Evolutionary conservation across 2,329 filamentous ascomycete species (phyloP), one percentile per base, ranked within the genome.

Genomic region (Pseudogymnoascus sp.): DNA sequence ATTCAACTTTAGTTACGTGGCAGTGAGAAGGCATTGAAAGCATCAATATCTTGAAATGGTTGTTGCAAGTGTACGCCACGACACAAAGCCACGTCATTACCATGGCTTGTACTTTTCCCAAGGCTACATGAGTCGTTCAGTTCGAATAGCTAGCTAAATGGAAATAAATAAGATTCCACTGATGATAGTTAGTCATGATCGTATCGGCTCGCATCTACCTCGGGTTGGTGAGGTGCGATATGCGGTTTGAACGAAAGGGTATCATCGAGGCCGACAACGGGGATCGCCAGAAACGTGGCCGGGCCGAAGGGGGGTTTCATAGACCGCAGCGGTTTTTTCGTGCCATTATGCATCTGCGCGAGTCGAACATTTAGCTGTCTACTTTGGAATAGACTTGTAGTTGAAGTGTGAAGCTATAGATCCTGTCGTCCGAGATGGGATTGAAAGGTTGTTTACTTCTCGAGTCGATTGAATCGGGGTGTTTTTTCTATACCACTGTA

Each of bases 141-240:
- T 30, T n/a, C 25, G 2, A 3, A 33, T 54, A 33, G n/a, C 8
- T 25, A 25, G 8, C 20, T 43, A n/a, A 25, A n/a, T 43, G 9
- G 2, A 18, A 33, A 54, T 18, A 33, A 33, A 54, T 20, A 3
- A 54, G 30, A 20, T 6, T 2, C 25, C 2, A 14, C 18, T 9
- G 8, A 54, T 9, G 8, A 18, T 1, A 20, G 4, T 18, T 54
- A 18, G 47, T 18, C n/a, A 6, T 50, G 7, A 12, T 8, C 18
- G 18, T 54, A 54, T 54, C 47, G 47, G 47, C 47, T n/a, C 47
- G 28, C 47, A 2, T 12, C 47, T 54, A 54, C 47, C 47, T 54
- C 47, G 47, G 47, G 47, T 18, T 33, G 6, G 28, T 54, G 28
- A 54, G n/a, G 47, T n/a, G 4, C 12, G 14, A 18, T n/a, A 14